Evolutionary conservation across 1,284 basidiomycete species (phyloP).

Genomic region (Porogramme epimiltina): DNA sequence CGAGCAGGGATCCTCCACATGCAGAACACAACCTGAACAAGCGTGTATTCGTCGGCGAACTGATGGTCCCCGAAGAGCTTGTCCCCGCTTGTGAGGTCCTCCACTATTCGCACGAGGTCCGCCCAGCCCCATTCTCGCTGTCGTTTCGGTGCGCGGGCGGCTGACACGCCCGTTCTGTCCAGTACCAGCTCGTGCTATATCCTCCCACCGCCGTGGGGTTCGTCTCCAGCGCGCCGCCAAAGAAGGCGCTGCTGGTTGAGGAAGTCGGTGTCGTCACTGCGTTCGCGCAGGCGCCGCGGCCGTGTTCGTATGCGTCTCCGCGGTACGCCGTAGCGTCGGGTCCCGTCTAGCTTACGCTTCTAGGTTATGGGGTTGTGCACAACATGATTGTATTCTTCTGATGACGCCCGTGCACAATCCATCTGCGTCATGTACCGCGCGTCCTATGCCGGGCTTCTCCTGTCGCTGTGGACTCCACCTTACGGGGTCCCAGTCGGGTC

Average conservation of each 20-base stretch:
- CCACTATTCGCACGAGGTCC: conserved; percentile 23
- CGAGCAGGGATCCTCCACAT: not conserved
- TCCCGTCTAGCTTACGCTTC: too few relatives aligned
- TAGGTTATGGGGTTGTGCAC: too few relatives aligned
- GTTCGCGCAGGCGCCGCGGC: conserved; percentile 17
- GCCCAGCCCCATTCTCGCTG: too few relatives aligned
- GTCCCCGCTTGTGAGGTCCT: conserved; percentile 23
- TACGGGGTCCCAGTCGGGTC: conserved; percentile 46
- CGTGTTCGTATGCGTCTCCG: conserved; percentile 15
- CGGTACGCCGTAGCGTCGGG: conserved; percentile 4
- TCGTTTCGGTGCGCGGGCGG: not conserved
- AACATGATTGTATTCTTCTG: too few relatives aligned
- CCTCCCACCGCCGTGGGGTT: conserved; percentile 23
- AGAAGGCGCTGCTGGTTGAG: conserved; percentile 15
- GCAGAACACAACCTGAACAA: not conserved
- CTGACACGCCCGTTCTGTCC: not conserved
- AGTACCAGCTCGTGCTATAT: conserved; percentile 24
- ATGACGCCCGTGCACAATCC: too few relatives aligned
- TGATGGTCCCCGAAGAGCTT: conserved; percentile 19
- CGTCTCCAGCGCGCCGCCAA: conserved; percentile 1
- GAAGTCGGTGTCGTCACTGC: conserved; percentile 24
- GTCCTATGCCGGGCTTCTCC: too few relatives aligned
- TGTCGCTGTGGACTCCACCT: not conserved
- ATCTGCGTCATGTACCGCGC: too few relatives aligned
- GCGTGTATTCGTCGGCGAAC: conserved; percentile 18